Base-by-base conservation (phyloP, 2,329 filamentous ascomycete genomes). In the Acrocalymma vagum region DNA sequence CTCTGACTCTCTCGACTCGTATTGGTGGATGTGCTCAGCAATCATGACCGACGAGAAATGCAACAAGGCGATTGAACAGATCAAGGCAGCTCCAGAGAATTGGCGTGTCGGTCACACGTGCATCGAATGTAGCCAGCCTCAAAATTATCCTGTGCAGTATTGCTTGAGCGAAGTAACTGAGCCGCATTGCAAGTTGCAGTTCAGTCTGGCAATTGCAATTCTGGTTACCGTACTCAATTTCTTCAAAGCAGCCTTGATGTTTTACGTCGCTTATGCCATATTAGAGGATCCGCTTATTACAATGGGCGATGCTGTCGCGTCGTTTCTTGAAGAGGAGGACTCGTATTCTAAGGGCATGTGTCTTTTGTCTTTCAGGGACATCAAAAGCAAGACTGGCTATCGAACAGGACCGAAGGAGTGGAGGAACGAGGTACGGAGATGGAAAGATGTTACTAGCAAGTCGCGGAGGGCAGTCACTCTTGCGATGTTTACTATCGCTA, bases 121-220 rank as follows among this genome's bases (percentile, higher is more conserved):
- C 25, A 6, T 9, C 20, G 24, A n/a, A 4, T 6, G 9, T 9
- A 30, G 21, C 21, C 7, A 10, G 14, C 31, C 20, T 5, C 13
- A 16, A 17, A 14, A 20, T 5, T 40, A 22, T 16, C 41, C 40
- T 7, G 45, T 62, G 3, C 29, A 31, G 6, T 49, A 62, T 24
- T 68, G 62, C 31, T 17, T 65, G 3, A 45, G 48, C 16, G 38
- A 60, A 31, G 18, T 31, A 7, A 45, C 47, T 0, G 30, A 52
- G 3, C 58, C 64, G 22, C 24, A 42, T 1, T 66, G 62, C 41
- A 56, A 55, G 25, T 17, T 67, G 3, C 43, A 65, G 20, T 59
- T 63, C 39, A 62, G 48, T 36, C 31, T 62, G n/a, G 27, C 51
- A 2, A 51, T 69, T 9, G 49, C 60, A 6, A 25, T 48, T 4